Evolutionary conservation across 2,329 filamentous ascomycete genomes (phyloP).

Genomic region (Cordyceps javanica): DNA sequence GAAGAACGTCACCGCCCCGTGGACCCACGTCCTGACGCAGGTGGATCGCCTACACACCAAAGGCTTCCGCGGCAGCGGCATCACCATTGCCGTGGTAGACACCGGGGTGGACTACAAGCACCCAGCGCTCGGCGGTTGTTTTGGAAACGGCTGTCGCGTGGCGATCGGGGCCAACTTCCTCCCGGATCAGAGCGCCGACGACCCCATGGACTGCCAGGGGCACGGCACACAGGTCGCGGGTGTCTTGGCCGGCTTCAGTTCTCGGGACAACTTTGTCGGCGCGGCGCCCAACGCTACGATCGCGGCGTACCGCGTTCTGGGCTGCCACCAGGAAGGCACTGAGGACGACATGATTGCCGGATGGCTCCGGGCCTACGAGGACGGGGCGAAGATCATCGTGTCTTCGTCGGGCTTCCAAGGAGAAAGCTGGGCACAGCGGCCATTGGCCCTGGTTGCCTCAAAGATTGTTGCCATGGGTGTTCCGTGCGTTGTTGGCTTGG

Average conservation of each 20-base stretch:
- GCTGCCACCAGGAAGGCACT: conserved; percentile 38
- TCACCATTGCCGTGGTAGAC: too few relatives aligned
- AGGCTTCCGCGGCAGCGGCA: too few relatives aligned
- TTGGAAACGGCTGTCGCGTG: conserved; percentile 57
- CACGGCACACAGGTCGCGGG: conserved; percentile 59
- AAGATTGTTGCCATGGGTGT: too few relatives aligned
- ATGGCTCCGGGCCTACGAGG: conserved; percentile 54
- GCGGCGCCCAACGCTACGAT: conserved; percentile 50
- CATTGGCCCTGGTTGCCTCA: too few relatives aligned
- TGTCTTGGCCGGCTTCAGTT: conserved; percentile 52
- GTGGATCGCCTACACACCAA: too few relatives aligned
- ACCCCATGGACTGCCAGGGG: conserved; percentile 50
- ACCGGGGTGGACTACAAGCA: background rate
- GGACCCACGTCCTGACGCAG: too few relatives aligned
- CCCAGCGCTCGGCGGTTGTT: conserved; percentile 34
- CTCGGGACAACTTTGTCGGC: conserved; percentile 49
- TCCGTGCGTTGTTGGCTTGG: too few relatives aligned
- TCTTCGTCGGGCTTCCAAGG: conserved; percentile 44
- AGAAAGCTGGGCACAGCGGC: conserved; percentile 43
- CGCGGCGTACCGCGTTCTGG: conserved; percentile 51
- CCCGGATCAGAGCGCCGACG: conserved; percentile 52
- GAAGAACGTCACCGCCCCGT: too few relatives aligned
- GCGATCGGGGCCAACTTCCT: conserved; percentile 49
- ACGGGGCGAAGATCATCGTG: conserved; percentile 50
- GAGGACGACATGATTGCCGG: conserved; percentile 53